phyloP scores from a whole-genome alignment of 306 rosid genomes.

The Amphicarpaea edgeworthii region DNA sequence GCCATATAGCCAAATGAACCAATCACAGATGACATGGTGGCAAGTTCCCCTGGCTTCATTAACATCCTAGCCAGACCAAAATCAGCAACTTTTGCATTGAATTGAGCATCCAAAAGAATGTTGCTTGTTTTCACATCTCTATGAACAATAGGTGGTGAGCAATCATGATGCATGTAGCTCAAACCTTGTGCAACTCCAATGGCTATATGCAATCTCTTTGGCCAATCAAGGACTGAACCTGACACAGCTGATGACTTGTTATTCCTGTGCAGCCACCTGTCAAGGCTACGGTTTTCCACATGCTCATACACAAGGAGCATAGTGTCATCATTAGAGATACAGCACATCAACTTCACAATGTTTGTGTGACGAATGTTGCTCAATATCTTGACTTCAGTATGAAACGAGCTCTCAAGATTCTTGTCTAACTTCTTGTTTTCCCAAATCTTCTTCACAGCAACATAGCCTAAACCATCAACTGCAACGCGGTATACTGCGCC shows the following conservation, averaged over 20 bases:
- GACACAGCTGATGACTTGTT: slow-evolving; percentile 42
- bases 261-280: slow-evolving; percentile 67
- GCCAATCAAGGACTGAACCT: slow-evolving; percentile 61
- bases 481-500: slow-evolving; percentile 77
- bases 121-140: slow-evolving; percentile 85
- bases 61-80: slow-evolving; percentile 84
- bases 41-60: slow-evolving; percentile 71
- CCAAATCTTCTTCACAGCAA: slow-evolving; percentile 78
- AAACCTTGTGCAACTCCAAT: slow-evolving; percentile 81
- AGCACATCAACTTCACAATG: slow-evolving; percentile 80
- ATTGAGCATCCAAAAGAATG: slow-evolving; percentile 73
- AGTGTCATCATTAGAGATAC: slow-evolving; percentile 62
- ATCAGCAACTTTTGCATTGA: slow-evolving; percentile 85
- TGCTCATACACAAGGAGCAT: slow-evolving; percentile 86
- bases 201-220: slow-evolving; percentile 73
- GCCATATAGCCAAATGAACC: slow-evolving; percentile 96
- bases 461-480: slow-evolving; percentile 51
- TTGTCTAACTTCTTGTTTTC: slow-evolving; percentile 59
- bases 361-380: slow-evolving; percentile 77
- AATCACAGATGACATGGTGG: slow-evolving; percentile 78
- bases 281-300: slow-evolving; percentile 72
- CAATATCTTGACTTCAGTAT: slow-evolving; percentile 71
- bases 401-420: slow-evolving; percentile 74
- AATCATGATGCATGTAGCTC: slow-evolving; percentile 86
- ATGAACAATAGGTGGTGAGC: slow-evolving; percentile 73